Evolutionary conservation across 768 basidiomycete species (phyloP).

Genomic region (Rhizopogon vesiculosus): DNA sequence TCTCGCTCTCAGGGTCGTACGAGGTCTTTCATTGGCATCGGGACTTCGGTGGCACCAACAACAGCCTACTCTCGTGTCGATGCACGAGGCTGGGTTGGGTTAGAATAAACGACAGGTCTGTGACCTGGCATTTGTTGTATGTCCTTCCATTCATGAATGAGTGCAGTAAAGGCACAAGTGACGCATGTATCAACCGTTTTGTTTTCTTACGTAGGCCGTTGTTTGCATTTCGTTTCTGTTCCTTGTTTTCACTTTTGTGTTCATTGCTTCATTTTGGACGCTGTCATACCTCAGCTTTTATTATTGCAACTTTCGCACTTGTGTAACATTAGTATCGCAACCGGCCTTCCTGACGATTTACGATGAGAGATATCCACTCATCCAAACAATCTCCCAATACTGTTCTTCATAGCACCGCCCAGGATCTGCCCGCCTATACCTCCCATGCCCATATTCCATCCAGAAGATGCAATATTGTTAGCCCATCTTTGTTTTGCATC

Average conservation of each 20-base stretch:
- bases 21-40: conserved; percentile 70
- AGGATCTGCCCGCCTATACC: conserved; percentile 84
- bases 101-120: conserved; percentile 29
- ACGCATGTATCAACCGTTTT: background rate
- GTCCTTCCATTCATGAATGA: conserved; percentile 6
- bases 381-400: conserved; percentile 75
- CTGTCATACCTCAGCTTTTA: conserved; percentile 2
- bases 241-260: conserved; percentile 18
- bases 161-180: conserved; percentile 4
- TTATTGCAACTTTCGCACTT: conserved; percentile 21
- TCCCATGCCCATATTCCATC: conserved; percentile 70
- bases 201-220: conserved; percentile 9
- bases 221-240: conserved; percentile 15
- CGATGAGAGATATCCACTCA: conserved; percentile 14
- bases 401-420: conserved; percentile 75
- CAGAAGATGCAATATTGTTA: conserved; percentile 59
- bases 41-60: conserved; percentile 66
- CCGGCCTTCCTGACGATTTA: conserved; percentile 5
- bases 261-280: conserved; percentile 20
- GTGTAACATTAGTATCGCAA: conserved; percentile 26
- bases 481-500: conserved; percentile 95
- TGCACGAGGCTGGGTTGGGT: conserved; percentile 72
- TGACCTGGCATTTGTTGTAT: conserved; percentile 3
- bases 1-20: conserved; percentile 63
- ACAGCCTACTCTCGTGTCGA: conserved; percentile 82